These are phyloP conservation scores for Fusarium domesticum DNA, from an alignment of 2,329 filamentous ascomycete genomes.

Conservation along the genomic window DNA sequence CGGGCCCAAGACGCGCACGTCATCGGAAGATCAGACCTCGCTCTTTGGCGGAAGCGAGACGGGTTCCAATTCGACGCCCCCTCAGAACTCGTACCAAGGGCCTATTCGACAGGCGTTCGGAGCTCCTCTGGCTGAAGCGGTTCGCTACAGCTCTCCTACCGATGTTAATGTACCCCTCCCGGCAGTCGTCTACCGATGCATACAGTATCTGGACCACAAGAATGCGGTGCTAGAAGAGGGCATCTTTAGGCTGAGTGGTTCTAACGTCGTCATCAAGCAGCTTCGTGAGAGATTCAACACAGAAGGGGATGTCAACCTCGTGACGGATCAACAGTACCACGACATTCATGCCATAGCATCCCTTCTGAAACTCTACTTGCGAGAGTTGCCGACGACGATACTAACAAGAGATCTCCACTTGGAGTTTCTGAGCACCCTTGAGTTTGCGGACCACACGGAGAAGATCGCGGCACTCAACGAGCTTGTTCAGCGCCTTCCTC, in stretches of 20 bases:
- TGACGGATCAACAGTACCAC: conserved; percentile 80
- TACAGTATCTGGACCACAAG: conserved; percentile 85
- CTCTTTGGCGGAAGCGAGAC: conserved; percentile 50
- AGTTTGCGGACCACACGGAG: conserved; percentile 69
- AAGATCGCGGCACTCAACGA: conserved; percentile 75
- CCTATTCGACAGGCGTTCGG: conserved; percentile 76
- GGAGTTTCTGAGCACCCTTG: conserved; percentile 81
- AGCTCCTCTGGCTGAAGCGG: conserved; percentile 78
- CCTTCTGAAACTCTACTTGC: conserved; percentile 87
- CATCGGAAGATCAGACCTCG: conserved; percentile 57
- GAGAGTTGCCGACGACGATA: conserved; percentile 87
- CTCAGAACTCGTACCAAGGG: conserved; percentile 45
- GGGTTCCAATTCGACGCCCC: conserved; percentile 43
- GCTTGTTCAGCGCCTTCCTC: conserved; percentile 76
- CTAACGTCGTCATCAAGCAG: conserved; percentile 87
- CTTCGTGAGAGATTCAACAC: conserved; percentile 90
- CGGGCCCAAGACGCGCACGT: conserved; percentile 57
- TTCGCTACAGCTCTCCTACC: conserved; percentile 71
- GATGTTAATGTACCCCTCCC: conserved; percentile 76
- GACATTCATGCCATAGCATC: conserved; percentile 96
- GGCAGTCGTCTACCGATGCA: conserved; percentile 90
- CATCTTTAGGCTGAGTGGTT: conserved; percentile 96
- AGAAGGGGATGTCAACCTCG: conserved; percentile 85
- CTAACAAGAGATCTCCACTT: conserved; percentile 86
- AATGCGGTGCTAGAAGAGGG: conserved; percentile 84